Percentiles rank a stretch among this genome's conserved stretches.
Evolutionary conservation across 1,284 basidiomycete species (phyloP).

Genomic region (Acaromyces ingoldii): DNA sequence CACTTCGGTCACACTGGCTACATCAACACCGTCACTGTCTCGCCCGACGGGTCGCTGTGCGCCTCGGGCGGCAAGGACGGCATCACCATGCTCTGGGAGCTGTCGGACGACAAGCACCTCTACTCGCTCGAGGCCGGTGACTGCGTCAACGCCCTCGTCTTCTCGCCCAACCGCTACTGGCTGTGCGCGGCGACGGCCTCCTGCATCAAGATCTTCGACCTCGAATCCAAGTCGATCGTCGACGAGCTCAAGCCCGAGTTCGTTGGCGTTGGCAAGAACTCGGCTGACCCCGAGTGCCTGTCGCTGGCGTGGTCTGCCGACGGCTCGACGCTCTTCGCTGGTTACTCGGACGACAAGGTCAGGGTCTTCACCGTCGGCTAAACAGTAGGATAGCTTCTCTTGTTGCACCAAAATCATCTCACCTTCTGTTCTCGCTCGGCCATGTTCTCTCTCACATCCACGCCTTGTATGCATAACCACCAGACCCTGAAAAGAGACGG

Average conservation of each 20-base stretch:
- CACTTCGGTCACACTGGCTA: conserved; percentile 99
- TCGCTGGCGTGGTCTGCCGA: conserved; percentile 99
- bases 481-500: too few species aligned
- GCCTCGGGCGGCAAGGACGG: conserved; percentile 96
- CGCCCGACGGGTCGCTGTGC: conserved; percentile 96
- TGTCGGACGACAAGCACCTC: conserved; percentile 99
- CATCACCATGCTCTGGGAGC: conserved; percentile 99
- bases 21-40: conserved; percentile 98
- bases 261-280: conserved; percentile 62
- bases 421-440: too few species aligned
- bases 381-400: conserved; percentile 7
- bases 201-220: conserved; percentile 72
- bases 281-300: conserved; percentile 87
- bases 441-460: too few species aligned
- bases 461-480: too few species aligned
- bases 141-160: conserved; percentile 97
- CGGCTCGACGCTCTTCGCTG: conserved; percentile 86
- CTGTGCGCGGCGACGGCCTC: conserved; percentile 95
- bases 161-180: conserved; percentile 92
- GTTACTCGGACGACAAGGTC: conserved; percentile 56
- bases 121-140: conserved; percentile 99
- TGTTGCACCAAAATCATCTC: too few species aligned
- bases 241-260: conserved; percentile 78
- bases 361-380: conserved; percentile 53
- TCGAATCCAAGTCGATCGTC: conserved; percentile 76